These are phyloP conservation scores for Tolypocladium album DNA, from an alignment of 2,329 filamentous ascomycete genomes.

Conservation along the genomic window DNA sequence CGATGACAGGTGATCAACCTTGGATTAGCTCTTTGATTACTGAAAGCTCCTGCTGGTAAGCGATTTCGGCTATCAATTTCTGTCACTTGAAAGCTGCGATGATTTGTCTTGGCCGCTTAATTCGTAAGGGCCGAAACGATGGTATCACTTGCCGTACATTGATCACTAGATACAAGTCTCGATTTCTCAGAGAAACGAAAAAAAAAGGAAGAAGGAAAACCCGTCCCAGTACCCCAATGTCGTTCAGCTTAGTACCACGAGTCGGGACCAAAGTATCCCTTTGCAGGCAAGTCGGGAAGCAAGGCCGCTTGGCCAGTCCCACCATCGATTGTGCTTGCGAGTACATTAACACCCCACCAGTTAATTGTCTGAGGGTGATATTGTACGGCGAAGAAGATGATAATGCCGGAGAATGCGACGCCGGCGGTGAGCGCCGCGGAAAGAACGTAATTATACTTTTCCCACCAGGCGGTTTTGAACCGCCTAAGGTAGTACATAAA, in stretches of 20 bases:
- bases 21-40: too few relatives aligned
- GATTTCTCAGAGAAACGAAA: too few relatives aligned
- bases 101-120: too few relatives aligned
- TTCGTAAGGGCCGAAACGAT: too few relatives aligned
- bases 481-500: conserved; percentile 33
- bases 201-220: too few relatives aligned
- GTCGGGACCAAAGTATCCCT: conserved; percentile 6
- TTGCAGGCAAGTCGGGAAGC: conserved; percentile 1
- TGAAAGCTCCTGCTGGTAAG: too few relatives aligned
- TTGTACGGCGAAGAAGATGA: conserved; percentile 30
- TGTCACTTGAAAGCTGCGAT: too few relatives aligned
- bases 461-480: conserved; percentile 29
- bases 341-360: conserved; percentile 30
- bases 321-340: conserved; percentile 7
- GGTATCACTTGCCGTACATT: too few relatives aligned
- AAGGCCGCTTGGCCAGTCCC: conserved; percentile 2
- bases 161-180: too few relatives aligned
- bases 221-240: too few relatives aligned
- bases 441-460: conserved; percentile 34
- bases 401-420: conserved; percentile 27
- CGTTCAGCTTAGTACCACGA: neutral
- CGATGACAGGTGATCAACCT: too few relatives aligned
- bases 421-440: conserved; percentile 27
- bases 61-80: too few relatives aligned
- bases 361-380: conserved; percentile 22